Base-by-base conservation (phyloP, 208 protist genomes). In the Naegleria fowleri region DNA sequence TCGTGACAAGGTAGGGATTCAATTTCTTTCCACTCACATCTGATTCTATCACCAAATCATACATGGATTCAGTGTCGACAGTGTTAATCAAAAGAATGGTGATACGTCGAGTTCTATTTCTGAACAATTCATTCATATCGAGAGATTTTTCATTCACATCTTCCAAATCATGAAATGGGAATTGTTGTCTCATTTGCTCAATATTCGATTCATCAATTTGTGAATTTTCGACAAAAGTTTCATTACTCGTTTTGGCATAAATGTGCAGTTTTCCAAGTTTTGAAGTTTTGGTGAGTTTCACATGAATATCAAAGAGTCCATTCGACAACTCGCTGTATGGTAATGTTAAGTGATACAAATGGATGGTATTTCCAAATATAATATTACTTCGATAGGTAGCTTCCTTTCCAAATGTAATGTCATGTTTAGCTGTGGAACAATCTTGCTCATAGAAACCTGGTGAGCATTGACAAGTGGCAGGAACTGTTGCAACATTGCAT, bases 111-210 rank as follows among this genome's bases (percentile, higher is more conserved):
- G 29, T 79, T 36, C 25, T 13, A 79, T 79, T 79, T 79, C 67
- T 79, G 9, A 36, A 36, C 25, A 79, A 79, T 36, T 79, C 25
- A 36, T 25, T 36, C 19, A 79, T 79, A 5, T 36, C 0, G 19
- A 79, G n/a, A 79, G 16, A 36, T 36, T 79, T 79, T 79, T 79
- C 67, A 79, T 79, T 79, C 19, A 79, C 67, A 79, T 79, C 67
- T 79, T 79, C 67, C 29, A 79, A 79, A 79, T 79, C 67, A 36
- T 79, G 25, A 79, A 36, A 79, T 36, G 19, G 19, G n/a, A 79
- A 79, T 36, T 9, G 0, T 36, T 36, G 19, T 79, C 25, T 79
- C 7, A 79, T 36, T 1, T 79, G 5, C 7, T 79, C 67, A 79
- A 79, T 79, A 79, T 79, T 36, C 1, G 19, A n/a, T 75, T 75